Base-by-base conservation (phyloP, 2,329 filamentous ascomycete genomes). In the Chrysosporium keratinophilum region DNA sequence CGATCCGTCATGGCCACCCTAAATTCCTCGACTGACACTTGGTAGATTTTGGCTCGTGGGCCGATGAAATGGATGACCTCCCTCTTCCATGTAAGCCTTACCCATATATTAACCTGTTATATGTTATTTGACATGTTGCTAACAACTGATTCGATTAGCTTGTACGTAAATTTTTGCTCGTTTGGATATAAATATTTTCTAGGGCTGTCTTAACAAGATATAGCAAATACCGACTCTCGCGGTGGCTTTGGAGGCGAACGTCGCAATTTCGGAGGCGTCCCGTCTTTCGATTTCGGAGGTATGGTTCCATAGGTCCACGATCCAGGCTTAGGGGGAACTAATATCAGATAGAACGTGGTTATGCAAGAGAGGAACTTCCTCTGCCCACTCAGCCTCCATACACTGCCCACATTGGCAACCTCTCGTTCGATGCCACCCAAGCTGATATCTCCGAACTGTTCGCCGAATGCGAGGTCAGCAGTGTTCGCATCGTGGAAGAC, bases 61-160 rank as follows among this genome's bases (percentile, higher is more conserved):
- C 93, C 65, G 94, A 98, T 75, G 93, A 98, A 71, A 95, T 98
- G 76, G 93, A 98, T 74, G 89, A 95, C 67, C 76, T 78, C 72
- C 79, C 80, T 59, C 80, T 87, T 61, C 81, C 83, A 71, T 76
- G 87, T 91, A 79, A 77, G 83, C 76, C 55, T 5, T 52, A 49
- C 42, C 40, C 56, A 45, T 31, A 17, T 12, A n/a, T n/a, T n/a
- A n/a, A n/a, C n/a, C n/a, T n/a, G n/a, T 40, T 11, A 17, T 39
- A 7, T 1, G 10, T 39, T 47, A 31, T 47, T 43, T 52, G 46
- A 39, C 46, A 37, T 20, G 7, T 23, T 48, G 19, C 54, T 54
- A 33, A 54, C 31, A 28, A 23, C n/a, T 4, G 7, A 37, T 33
- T 37, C 20, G 10, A 48, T 1, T 45, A 58, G 58, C 56, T 48